Percentiles rank a stretch among this genome's conserved stretches.
Evolutionary conservation across 2,329 filamentous ascomycete species (phyloP).

Genomic region (Aspergillus vadensis): DNA sequence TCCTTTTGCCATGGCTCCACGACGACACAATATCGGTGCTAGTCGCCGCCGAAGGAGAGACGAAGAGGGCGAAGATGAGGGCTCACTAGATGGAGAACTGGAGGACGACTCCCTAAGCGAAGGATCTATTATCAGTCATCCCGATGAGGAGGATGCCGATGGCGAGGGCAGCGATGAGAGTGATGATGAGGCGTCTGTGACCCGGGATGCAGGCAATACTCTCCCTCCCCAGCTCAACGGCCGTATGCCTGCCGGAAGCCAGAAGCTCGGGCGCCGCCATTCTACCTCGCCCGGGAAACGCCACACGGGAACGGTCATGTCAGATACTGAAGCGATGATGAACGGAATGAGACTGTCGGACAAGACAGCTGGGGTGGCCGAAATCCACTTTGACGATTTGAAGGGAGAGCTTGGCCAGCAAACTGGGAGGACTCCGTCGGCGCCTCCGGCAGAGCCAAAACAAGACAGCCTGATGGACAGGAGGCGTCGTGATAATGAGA

Average conservation of each 20-base stretch:
- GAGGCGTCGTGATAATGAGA: slow-evolving; percentile 82
- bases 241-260: slow-evolving; percentile 30
- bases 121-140: slow-evolving; percentile 58
- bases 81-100: slow-evolving; percentile 52
- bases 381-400: slow-evolving; percentile 55
- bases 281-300: slow-evolving; percentile 36
- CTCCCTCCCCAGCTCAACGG: slow-evolving; percentile 29
- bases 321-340: slow-evolving; percentile 64
- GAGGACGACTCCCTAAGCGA: slow-evolving; percentile 67
- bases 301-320: slow-evolving; percentile 42
- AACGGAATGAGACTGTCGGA: slow-evolving; percentile 57
- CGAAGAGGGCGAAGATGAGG: slow-evolving; percentile 54
- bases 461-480: slow-evolving; percentile 66
- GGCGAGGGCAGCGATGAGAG: slow-evolving; percentile 61
- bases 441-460: slow-evolving; percentile 38
- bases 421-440: slow-evolving; percentile 43
- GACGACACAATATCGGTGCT: slow-evolving; percentile 47
- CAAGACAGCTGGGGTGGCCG: slow-evolving; percentile 37
- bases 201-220: slow-evolving; percentile 25
- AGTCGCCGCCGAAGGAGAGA: slow-evolving; percentile 49
- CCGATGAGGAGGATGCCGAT: slow-evolving; percentile 61
- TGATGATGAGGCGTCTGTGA: slow-evolving; percentile 49
- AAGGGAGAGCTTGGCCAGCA: slow-evolving; percentile 30
- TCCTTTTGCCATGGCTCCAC: slow-evolving; percentile 43
- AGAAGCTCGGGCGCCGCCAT: slow-evolving; percentile 37